phyloP scores from a whole-genome alignment of 2,329 filamentous ascomycete genomes.

The Magnaporthiopsis incrustans region DNA sequence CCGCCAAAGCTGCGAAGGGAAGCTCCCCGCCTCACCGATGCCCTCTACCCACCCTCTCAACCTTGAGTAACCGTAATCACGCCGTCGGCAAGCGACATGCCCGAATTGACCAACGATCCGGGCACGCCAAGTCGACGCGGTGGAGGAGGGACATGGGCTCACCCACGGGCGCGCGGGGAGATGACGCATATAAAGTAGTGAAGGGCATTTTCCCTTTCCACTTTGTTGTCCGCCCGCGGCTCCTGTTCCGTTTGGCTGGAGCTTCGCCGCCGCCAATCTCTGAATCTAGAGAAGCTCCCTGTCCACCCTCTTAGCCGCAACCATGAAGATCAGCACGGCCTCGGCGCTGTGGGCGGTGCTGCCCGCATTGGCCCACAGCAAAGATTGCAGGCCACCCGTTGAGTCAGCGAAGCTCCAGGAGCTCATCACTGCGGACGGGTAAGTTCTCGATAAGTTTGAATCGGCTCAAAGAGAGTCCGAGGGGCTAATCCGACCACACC shows the following conservation, averaged over 20 bases:
- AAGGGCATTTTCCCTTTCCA: background rate
- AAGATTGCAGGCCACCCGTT: constrained; percentile 5
- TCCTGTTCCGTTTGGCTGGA: background rate
- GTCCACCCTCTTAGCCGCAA: background rate
- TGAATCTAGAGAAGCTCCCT: background rate
- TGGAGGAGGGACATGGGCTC: background rate
- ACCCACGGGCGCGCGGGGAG: background rate
- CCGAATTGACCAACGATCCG: background rate
- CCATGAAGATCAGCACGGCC: constrained; percentile 5
- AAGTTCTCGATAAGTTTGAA: background rate
- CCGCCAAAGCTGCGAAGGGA: background rate
- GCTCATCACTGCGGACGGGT: constrained; percentile 6
- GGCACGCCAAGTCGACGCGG: background rate
- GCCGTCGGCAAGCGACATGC: background rate
- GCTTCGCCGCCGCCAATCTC: background rate
- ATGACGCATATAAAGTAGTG: background rate
- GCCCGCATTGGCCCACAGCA: constrained; percentile 3
- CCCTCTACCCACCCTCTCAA: background rate
- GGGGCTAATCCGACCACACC: background rate
- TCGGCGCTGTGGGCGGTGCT: constrained; percentile 5
- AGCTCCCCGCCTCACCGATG: background rate
- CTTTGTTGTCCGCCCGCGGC: no score
- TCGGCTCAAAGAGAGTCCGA: background rate
- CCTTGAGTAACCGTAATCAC: background rate
- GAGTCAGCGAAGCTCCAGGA: constrained; percentile 4